These are phyloP conservation scores for Somion occarium DNA, from an alignment of 1,284 basidiomycete genomes.

Conservation along the genomic window DNA sequence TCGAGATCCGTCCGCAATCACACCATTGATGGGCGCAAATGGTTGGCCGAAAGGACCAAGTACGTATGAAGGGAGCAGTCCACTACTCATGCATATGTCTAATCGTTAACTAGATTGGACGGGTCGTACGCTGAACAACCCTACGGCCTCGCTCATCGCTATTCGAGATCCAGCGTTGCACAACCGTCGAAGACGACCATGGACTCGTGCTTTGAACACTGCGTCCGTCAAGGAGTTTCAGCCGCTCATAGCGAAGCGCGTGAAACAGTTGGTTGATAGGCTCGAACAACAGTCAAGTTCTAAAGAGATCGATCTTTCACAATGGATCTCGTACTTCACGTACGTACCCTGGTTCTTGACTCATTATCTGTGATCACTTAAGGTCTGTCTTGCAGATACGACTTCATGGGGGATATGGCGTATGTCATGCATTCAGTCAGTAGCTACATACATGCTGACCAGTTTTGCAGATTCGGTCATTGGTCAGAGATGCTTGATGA, in stretches of 20 bases:
- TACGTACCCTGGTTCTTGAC: constrained; percentile 2
- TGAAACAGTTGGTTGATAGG: constrained; percentile 4
- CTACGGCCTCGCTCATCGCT: constrained; percentile 3
- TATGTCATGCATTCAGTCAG: constrained; percentile 20
- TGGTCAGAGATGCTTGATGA: constrained; percentile 20
- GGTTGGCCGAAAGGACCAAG: constrained; percentile 16
- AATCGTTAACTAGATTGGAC: not conserved
- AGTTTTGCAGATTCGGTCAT: constrained; percentile 11
- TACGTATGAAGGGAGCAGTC: not conserved
- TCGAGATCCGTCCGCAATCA: constrained; percentile 12
- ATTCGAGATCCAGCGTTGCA: constrained; percentile 10
- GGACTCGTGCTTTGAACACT: constrained; percentile 17
- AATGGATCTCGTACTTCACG: constrained; percentile 9
- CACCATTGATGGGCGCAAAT: constrained; percentile 11
- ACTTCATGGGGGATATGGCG: constrained; percentile 37
- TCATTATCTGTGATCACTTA: not conserved
- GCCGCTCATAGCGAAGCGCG: constrained; percentile 6
- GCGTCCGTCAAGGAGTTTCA: constrained; percentile 15
- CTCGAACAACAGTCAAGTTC: not conserved
- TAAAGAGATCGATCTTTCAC: constrained; percentile 1
- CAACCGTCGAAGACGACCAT: constrained; percentile 11
- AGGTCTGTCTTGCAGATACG: constrained; percentile 35
- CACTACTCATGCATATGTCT: not conserved
- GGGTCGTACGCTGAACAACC: not conserved
- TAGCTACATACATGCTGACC: not conserved